Base-by-base conservation (phyloP, 257 asterid species). In the Solanum gracilifrons region DNA sequence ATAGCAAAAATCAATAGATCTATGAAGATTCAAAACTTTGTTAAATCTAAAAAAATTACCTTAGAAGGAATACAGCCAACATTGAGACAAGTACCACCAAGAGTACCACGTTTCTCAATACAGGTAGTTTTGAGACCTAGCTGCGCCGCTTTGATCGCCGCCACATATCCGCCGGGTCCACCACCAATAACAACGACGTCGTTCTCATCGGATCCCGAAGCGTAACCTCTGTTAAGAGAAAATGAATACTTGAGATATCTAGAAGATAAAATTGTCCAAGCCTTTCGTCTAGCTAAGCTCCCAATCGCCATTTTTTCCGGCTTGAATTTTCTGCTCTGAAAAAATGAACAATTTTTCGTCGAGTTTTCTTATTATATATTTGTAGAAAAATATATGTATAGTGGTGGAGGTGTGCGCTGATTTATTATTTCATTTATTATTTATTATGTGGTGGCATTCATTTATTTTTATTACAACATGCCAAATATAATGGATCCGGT, bases 51-150 rank as follows among this genome's bases (percentile, higher is more conserved):
- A 77, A 29, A 43, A 83, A 55, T 10, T n/a, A 95, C 99, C 98
- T 96, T 96, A 25, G 99, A 96, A 66, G 99, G 98, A 89, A 97
- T 97, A 89, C 98, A 97, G 0, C 99, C 99, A n/a, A 95, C 98
- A 94, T 95, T 97, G 79, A 97, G 98, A 74, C 98, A 97, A 48
- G 99, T 97, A 9, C 98, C 99, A 11, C 99, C 99, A 87, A 97
- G 98, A 33, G 96, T 5, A 39, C 99, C 99, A 13, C 99, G 98
- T 88, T 97, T 97, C 95, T 97, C 99, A 88, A 97, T 93, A 89
- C 99, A 97, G 35, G 99, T 95, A 77, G 99, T 97, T 89, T 95
- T 97, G 88, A 97, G 94, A 55, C 99, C 99, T 20, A 97, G 92
- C 91, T 97, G 98, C 7, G 99, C 98, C 25, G 99, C 99, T 92